Evolutionary conservation across 202 grass and related monocot genomes (phyloP).

Genomic region (Panicum virgatum): DNA sequence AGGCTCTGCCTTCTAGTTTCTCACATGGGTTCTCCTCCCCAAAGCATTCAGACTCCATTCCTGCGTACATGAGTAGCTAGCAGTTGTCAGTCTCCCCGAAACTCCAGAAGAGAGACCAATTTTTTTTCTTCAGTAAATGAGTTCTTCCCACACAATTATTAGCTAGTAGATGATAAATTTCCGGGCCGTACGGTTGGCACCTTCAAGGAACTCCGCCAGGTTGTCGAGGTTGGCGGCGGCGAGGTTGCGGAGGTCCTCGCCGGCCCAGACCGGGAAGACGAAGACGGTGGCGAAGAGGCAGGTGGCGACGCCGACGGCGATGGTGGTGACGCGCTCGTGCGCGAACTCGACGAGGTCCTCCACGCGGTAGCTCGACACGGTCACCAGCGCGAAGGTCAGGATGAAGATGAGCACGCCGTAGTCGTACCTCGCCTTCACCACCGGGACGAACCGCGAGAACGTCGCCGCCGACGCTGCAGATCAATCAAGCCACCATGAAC

Average conservation of each 20-base stretch:
- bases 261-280: constrained; percentile 81
- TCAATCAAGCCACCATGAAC: neutral
- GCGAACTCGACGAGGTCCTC: constrained; percentile 58
- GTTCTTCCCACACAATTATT: too few relatives aligned
- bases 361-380: constrained; percentile 87
- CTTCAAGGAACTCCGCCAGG: constrained; percentile 81
- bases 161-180: too few relatives aligned
- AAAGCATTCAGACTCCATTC: constrained; percentile 65
- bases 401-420: constrained; percentile 90
- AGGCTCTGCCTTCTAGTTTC: constrained; percentile 54
- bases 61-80: constrained; percentile 33
- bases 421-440: constrained; percentile 83
- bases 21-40: constrained; percentile 49
- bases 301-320: constrained; percentile 66
- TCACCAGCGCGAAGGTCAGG: constrained; percentile 80
- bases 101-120: neutral
- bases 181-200: constrained; percentile 23
- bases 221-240: constrained; percentile 65
- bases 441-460: constrained; percentile 91
- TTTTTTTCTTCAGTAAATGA: too few relatives aligned
- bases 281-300: constrained; percentile 68
- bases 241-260: constrained; percentile 82
- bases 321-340: constrained; percentile 67
- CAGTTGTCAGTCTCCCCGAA: neutral
- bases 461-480: constrained; percentile 69